phyloP scores from a whole-genome alignment of 805 yeast genomes.

The Yarrowia alimentaria region DNA sequence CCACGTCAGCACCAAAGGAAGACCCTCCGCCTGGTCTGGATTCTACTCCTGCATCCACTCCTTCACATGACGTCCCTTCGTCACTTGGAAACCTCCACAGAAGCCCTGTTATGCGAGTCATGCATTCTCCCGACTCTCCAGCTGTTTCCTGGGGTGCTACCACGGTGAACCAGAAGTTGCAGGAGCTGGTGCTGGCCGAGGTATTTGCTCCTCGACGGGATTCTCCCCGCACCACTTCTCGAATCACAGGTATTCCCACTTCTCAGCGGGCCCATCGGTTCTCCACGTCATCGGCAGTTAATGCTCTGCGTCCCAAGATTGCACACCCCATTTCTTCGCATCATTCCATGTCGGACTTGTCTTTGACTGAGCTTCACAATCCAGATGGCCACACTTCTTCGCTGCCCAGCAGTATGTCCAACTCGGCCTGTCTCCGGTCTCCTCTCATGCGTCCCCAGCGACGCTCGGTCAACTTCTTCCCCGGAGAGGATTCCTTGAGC shows the following conservation, averaged over 20 bases:
- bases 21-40: conserved; percentile 11
- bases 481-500: too few relatives aligned
- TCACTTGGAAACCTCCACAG: conserved; percentile 12
- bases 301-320: conserved; percentile 6
- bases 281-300: conserved; percentile 11
- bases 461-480: too few relatives aligned
- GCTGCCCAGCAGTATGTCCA: conserved; percentile 13
- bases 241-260: conserved; percentile 12
- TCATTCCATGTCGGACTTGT: conserved; percentile 17
- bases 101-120: conserved; percentile 19
- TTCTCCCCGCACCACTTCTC: conserved; percentile 2
- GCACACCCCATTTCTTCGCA: conserved; percentile 13
- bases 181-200: conserved; percentile 68
- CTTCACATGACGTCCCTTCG: too few relatives aligned
- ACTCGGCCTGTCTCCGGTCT: conserved; percentile 3
- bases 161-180: conserved; percentile 64
- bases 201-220: conserved; percentile 56
- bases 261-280: conserved; percentile 26
- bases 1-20: conserved; percentile 36
- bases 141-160: conserved; percentile 53
- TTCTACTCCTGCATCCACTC: too few relatives aligned
- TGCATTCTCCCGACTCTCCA: conserved; percentile 23
- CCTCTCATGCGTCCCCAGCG: conserved; percentile 10
- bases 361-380: conserved; percentile 18
- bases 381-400: conserved; percentile 3